These are phyloP conservation scores for Calonectria henricotiae DNA, from an alignment of 2,329 filamentous ascomycete genomes.

Conservation along the genomic window DNA sequence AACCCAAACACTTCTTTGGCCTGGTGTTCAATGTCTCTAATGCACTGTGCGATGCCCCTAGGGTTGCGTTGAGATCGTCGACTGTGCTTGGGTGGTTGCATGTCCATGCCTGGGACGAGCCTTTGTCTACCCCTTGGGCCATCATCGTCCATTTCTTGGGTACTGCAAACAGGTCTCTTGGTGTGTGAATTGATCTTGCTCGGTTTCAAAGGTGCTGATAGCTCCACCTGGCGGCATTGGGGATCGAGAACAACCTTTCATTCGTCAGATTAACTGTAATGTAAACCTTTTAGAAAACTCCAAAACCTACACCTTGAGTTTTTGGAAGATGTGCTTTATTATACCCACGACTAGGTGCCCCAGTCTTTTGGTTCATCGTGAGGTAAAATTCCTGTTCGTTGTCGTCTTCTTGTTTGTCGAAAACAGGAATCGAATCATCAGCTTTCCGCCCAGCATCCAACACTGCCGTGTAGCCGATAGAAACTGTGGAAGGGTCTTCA, in stretches of 20 bases:
- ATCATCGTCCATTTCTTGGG: neutral
- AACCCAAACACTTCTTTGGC: conserved; percentile 40
- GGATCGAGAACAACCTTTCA: neutral
- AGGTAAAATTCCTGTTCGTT: conserved; percentile 34
- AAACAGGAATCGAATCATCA: conserved; percentile 30
- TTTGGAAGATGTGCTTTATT: neutral
- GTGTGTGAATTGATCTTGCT: neutral
- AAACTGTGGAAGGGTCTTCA: neutral
- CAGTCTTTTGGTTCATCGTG: conserved; percentile 50
- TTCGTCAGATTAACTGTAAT: neutral
- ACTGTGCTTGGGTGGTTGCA: neutral
- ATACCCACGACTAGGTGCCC: neutral
- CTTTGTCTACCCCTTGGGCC: neutral
- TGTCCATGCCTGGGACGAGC: conserved; percentile 37
- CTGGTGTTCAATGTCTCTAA: conserved; percentile 36
- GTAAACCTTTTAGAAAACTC: neutral
- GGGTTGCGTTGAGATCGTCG: neutral
- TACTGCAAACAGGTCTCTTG: neutral
- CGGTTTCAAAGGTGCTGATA: neutral
- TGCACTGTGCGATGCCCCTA: conserved; percentile 23
- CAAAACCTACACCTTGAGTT: neutral
- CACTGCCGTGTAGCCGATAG: no score
- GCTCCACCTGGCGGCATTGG: neutral
- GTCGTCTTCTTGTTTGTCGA: conserved; percentile 34
- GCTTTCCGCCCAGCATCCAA: neutral